A percentile compares a stretch with the other conserved stretches of the same genome.
phyloP scores from a whole-genome alignment of 331 rosid species.

The Malus hybrid region DNA sequence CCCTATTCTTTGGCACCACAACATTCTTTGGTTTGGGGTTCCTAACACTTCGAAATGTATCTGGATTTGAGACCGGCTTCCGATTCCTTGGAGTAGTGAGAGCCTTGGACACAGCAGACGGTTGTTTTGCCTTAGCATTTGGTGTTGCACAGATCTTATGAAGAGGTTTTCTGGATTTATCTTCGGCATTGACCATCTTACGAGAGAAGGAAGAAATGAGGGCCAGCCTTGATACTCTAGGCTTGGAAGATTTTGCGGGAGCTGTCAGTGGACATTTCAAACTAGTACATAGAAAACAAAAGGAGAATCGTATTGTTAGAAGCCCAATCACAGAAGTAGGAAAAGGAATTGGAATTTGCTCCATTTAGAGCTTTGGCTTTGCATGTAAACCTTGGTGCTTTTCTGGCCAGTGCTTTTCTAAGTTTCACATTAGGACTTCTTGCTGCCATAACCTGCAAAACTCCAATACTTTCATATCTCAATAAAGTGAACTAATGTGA shows the following conservation, averaged over 20 bases:
- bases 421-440: slow-evolving; percentile 84
- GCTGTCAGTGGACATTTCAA: slow-evolving; percentile 79
- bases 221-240: slow-evolving; percentile 71
- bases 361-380: not conserved
- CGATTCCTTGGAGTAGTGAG: slow-evolving; percentile 80
- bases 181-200: slow-evolving; percentile 28
- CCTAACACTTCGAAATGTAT: slow-evolving; percentile 66
- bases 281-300: slow-evolving; percentile 28
- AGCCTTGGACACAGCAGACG: slow-evolving; percentile 45
- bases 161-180: slow-evolving; percentile 27
- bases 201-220: slow-evolving; percentile 60
- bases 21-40: slow-evolving; percentile 34
- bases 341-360: not conserved
- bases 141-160: slow-evolving; percentile 52
- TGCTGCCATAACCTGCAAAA: slow-evolving; percentile 85
- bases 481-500: not conserved
- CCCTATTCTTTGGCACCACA: slow-evolving; percentile 50
- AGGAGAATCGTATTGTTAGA: not conserved
- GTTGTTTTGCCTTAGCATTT: slow-evolving; percentile 46
- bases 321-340: not conserved
- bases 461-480: slow-evolving; percentile 6
- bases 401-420: slow-evolving; percentile 39
- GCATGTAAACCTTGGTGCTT: slow-evolving; percentile 38
- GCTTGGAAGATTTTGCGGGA: slow-evolving; percentile 63
- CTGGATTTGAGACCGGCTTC: slow-evolving; percentile 45